Conservation (phyloP, 2,329 filamentous ascomycete species). For the Daldinia eschscholtzii region DNA sequence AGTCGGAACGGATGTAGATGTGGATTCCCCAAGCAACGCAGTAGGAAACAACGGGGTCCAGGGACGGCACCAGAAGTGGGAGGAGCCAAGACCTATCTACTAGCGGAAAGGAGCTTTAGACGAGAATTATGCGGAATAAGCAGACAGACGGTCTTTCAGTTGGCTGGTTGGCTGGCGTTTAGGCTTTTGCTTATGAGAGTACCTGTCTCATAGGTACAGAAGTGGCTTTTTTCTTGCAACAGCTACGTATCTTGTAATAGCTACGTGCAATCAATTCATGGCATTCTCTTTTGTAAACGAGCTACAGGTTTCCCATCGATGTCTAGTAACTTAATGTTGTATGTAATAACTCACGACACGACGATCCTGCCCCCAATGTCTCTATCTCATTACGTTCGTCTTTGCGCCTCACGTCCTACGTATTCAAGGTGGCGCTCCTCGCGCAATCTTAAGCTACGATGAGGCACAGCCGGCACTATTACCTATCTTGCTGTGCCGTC, state of each 20-base stretch:
- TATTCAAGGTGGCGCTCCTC: not conserved
- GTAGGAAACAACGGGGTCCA: slow-evolving; percentile 10
- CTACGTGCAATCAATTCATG: slow-evolving; percentile 5
- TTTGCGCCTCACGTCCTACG: not conserved
- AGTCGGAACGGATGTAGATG: slow-evolving; percentile 56
- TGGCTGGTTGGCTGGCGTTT: slow-evolving; percentile 21
- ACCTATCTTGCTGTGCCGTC: not conserved
- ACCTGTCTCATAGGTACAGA: not conserved
- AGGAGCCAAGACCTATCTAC: slow-evolving; percentile 56
- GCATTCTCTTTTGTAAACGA: slow-evolving; percentile 15
- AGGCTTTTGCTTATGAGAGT: slow-evolving; percentile 1
- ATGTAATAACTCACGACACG: not conserved
- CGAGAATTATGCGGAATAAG: not conserved
- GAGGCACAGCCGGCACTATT: slow-evolving; percentile 7
- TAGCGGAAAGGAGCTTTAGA: slow-evolving; percentile 35
- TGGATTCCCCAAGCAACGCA: slow-evolving; percentile 46
- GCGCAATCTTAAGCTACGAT: not conserved
- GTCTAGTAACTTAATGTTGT: not conserved
- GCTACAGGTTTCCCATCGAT: not conserved
- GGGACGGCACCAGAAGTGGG: slow-evolving; percentile 53
- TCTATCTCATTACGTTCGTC: not conserved
- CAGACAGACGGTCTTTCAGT: not conserved
- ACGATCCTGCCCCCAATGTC: not conserved
- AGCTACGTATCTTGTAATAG: not conserved
- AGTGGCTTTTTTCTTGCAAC: not conserved